These are phyloP conservation scores for Pleurozium schreberi DNA, from an alignment of 225 moss, liverwort and hornwort genomes.

Conservation along the genomic window DNA sequence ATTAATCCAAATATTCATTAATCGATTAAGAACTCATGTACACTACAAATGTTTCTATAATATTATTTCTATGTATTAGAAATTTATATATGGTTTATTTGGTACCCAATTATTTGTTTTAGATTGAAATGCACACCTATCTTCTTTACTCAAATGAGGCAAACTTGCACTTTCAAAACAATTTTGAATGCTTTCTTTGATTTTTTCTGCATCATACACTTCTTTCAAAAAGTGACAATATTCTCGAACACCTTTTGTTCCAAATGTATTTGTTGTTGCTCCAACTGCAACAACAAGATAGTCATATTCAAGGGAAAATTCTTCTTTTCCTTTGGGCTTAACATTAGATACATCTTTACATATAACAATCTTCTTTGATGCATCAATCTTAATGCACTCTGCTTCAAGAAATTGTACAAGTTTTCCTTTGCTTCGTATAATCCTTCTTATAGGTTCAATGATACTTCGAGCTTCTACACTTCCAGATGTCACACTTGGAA, in stretches of 20 bases:
- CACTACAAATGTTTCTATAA: too few species aligned
- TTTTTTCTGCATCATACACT: slow-evolving; percentile 71
- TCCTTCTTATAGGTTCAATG: slow-evolving; percentile 69
- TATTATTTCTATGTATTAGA: background rate
- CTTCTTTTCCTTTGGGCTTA: slow-evolving; percentile 26
- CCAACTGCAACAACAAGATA: slow-evolving; percentile 78
- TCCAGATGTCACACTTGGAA: slow-evolving; percentile 91
- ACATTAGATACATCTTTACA: slow-evolving; percentile 46
- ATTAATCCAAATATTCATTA: background rate
- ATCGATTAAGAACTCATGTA: too few species aligned
- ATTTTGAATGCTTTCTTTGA: slow-evolving; percentile 69
- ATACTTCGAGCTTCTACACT: slow-evolving; percentile 92
- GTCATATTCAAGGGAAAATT: slow-evolving; percentile 65
- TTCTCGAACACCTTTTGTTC: slow-evolving; percentile 63
- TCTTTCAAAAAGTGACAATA: slow-evolving; percentile 93
- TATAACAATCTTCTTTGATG: slow-evolving; percentile 36
- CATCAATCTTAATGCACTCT: slow-evolving; percentile 62
- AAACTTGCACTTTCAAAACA: slow-evolving; percentile 93
- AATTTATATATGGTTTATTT: too few species aligned
- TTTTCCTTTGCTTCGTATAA: slow-evolving; percentile 53
- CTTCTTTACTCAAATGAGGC: slow-evolving; percentile 57
- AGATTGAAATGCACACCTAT: slow-evolving; percentile 4
- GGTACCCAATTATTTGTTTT: background rate
- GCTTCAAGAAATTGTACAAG: slow-evolving; percentile 69
- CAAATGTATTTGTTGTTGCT: slow-evolving; percentile 77